Evolutionary conservation across 371 early-diverging fungal species (phyloP), one percentile per base, ranked within the genome.

Genomic region (Catenaria anguillulae): DNA sequence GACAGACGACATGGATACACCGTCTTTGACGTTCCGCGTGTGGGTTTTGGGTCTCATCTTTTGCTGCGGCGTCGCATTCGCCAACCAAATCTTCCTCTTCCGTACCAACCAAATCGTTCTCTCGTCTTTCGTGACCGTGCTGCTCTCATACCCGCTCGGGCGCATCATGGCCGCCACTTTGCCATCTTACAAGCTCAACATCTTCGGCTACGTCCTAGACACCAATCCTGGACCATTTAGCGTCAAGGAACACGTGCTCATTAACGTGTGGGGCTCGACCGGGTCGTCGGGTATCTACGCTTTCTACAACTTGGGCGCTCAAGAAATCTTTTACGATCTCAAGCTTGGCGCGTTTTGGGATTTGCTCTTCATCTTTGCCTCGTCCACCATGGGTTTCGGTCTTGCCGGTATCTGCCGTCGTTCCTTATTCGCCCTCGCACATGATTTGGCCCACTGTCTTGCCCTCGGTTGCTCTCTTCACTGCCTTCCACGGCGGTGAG

Each of bases 371-470:
- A 69, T 86, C 36, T 67, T 85, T 72, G 80, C 85, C 0, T 84
- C 88, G 46, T 86, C 89, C 70, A 66, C 86, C 56, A 68, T 87
- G 50, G 93, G 93, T 43, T 90, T 81, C 68, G 90, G 90, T 64
- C 75, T 91, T 64, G 86, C 92, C 8, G 92, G 92, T 46, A 66
- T 85, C 1, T 72, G 81, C 37, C 82, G 90, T 54, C 75, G 77
- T 40, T 87, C 74, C 68, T 74, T 93, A 31, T 88, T 93, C n/a
- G 43, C 92, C 92, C 21, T 73, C 86, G 1, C 73, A 81, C 15
- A 91, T 93, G 92, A 75, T 89, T 54, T 94, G 92, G 92, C 91
- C 91, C 23, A 60, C 71, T 4, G 81, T 75, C 54, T 70, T 93
- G 60, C 74, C 88, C 26, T 76, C 75, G 45, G 81, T 88, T 43